Evolutionary conservation across 2,329 filamentous ascomycete genomes (phyloP).

Genomic region (Juglanconis sp.): DNA sequence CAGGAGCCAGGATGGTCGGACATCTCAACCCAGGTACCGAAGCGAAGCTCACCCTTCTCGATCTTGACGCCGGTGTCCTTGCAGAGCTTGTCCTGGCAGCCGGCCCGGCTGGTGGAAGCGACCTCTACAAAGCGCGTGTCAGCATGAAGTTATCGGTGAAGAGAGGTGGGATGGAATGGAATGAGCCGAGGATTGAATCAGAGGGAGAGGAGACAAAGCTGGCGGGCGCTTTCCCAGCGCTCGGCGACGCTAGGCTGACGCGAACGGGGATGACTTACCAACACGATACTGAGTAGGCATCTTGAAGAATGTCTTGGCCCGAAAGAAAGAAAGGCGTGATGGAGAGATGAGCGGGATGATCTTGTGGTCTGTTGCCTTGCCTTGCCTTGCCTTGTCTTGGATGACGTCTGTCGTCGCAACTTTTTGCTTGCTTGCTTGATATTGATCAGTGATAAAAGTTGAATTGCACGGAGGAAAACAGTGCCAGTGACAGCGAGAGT

Average conservation of each 20-base stretch:
- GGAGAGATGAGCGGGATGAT: neutral
- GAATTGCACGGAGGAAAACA: neutral
- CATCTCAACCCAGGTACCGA: conserved; percentile 70
- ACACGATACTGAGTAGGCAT: conserved; percentile 46
- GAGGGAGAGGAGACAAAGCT: neutral
- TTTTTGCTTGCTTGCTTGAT: neutral
- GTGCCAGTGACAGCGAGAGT: too few relatives aligned
- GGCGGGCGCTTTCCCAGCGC: neutral
- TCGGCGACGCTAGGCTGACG: neutral
- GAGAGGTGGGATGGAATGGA: neutral
- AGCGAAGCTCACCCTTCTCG: conserved; percentile 72
- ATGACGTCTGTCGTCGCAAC: neutral
- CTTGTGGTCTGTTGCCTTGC: too few relatives aligned
- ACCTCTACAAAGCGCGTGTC: conserved; percentile 55
- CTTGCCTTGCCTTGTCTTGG: too few relatives aligned
- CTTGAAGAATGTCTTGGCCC: conserved; percentile 12
- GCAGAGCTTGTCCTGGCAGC: conserved; percentile 71
- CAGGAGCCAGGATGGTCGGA: conserved; percentile 57
- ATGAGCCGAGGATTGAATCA: neutral
- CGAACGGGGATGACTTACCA: conserved; percentile 33
- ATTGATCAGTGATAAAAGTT: neutral
- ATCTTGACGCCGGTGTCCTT: conserved; percentile 70
- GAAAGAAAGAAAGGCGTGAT: neutral
- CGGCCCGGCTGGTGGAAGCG: conserved; percentile 67
- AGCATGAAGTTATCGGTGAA: neutral